Base-by-base conservation (phyloP, 495 filamentous ascomycete genomes). In the Cercophora sp. region DNA sequence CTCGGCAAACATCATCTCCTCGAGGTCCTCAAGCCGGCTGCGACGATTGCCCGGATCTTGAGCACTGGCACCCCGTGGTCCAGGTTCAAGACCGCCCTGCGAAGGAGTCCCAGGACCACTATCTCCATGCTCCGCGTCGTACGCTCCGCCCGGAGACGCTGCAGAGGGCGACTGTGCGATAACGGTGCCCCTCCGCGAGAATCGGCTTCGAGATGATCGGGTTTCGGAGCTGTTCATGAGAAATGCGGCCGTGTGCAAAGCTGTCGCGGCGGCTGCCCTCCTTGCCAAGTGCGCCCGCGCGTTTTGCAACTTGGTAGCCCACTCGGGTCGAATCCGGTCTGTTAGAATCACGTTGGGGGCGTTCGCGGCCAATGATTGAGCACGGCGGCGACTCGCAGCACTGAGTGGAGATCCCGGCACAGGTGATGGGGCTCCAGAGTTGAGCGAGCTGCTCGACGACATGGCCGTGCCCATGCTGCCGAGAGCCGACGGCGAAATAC, bases 1-100 rank as follows among this genome's bases (percentile, higher is more conserved):
- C 64, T 97, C 93, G 78, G 91, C 87, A 79, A 96, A 88, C 93
- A 98, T 98, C 76, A 97, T 88, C 41, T 96, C 92, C 63, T 98
- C 93, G 9, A 97, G 72, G 59, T 96, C 92, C 37, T 94, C 89
- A 47, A 93, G 77, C 39, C 89, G 76, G 43, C 84, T 73, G 44
- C 88, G 75, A 11, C 84, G 81, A 54, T 76, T 23, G 18, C 27
- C n/a, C 3, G 34, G 22, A 16, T 51, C 62, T n/a, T 15, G 53
- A 1, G 26, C 29, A 52, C 64, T 36, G 27, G 19, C 24, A 4
- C 52, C 45, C 10, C 56, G 32, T 6, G 41, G 20, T 4, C 45
- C 54, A 31, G 56, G 52, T 5, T 61, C 63, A 1, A 59, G 55
- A 5, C 63, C 67, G 8, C 58, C 59, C 19, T 54, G 51, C 1